Evolutionary conservation across 2,329 filamentous ascomycete genomes (phyloP).

Genomic region (Cladosporium sphaerospermum): DNA sequence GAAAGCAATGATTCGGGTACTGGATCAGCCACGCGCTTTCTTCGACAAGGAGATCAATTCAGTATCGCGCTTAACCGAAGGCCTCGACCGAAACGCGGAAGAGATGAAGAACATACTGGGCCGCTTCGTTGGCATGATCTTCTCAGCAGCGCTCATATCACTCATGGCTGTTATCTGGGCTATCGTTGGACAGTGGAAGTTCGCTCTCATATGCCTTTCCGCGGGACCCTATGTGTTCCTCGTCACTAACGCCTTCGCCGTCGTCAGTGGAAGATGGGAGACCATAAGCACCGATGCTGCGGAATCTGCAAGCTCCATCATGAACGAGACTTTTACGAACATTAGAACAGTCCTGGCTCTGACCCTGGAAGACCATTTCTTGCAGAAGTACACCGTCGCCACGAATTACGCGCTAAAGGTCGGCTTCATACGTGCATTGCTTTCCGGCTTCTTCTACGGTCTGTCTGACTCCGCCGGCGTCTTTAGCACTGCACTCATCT

Average conservation of each 20-base stretch:
- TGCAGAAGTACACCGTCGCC: constrained; percentile 52
- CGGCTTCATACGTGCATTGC: constrained; percentile 60
- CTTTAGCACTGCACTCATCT: constrained; percentile 71
- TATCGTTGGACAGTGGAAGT: constrained; percentile 66
- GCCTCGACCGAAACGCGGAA: constrained; percentile 74
- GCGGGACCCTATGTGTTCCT: constrained; percentile 62
- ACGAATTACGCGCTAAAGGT: constrained; percentile 49
- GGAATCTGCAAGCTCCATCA: constrained; percentile 54
- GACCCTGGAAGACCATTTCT: constrained; percentile 67
- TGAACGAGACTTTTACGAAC: constrained; percentile 70
- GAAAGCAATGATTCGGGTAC: constrained; percentile 61
- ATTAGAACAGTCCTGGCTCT: constrained; percentile 73
- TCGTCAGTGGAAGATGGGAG: constrained; percentile 67
- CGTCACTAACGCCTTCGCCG: constrained; percentile 60
- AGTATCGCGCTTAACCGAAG: constrained; percentile 58
- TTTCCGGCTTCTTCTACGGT: constrained; percentile 67
- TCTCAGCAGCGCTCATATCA: constrained; percentile 63
- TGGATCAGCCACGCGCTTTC: constrained; percentile 72
- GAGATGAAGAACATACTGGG: constrained; percentile 80
- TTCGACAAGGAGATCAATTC: constrained; percentile 66
- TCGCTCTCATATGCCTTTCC: constrained; percentile 67
- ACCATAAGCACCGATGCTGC: constrained; percentile 57
- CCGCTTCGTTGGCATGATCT: constrained; percentile 64
- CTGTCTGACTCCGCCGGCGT: constrained; percentile 66
- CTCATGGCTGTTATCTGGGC: constrained; percentile 68